Conservation (phyloP, 75 land plant species). For the Larix kaempferi region DNA sequence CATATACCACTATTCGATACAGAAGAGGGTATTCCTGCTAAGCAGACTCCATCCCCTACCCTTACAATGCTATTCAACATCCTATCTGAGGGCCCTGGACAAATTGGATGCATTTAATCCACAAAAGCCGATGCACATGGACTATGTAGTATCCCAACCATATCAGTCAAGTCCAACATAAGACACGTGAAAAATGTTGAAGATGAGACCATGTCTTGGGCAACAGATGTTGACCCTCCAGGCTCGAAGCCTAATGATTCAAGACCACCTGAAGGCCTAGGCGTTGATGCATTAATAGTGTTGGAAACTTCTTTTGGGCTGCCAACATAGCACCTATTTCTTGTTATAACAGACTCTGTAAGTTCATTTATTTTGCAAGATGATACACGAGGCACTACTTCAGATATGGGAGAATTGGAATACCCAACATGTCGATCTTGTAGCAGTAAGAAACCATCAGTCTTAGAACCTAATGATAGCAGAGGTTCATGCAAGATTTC, state of each 20-base stretch:
- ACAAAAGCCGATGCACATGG: neutral
- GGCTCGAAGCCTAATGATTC: neutral
- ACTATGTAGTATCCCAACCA: neutral
- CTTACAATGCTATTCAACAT: neutral
- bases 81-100: neutral
- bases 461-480: neutral
- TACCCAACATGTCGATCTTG: neutral
- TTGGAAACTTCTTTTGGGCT: constrained; percentile 7
- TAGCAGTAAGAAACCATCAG: neutral
- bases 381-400: neutral
- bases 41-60: neutral
- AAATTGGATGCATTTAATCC: neutral
- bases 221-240: neutral
- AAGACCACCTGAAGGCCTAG: neutral
- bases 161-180: neutral
- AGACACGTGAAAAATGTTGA: neutral
- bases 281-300: neutral
- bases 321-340: constrained; percentile 8
- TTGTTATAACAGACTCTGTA: constrained; percentile 8
- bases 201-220: neutral
- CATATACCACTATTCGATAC: neutral
- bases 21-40: neutral
- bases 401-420: constrained; percentile 5
- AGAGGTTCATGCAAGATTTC: neutral
- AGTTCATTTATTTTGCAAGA: constrained; percentile 1